Conservation (phyloP, 768 basidiomycete genomes). For the Rhizopogon salebrosus region DNA sequence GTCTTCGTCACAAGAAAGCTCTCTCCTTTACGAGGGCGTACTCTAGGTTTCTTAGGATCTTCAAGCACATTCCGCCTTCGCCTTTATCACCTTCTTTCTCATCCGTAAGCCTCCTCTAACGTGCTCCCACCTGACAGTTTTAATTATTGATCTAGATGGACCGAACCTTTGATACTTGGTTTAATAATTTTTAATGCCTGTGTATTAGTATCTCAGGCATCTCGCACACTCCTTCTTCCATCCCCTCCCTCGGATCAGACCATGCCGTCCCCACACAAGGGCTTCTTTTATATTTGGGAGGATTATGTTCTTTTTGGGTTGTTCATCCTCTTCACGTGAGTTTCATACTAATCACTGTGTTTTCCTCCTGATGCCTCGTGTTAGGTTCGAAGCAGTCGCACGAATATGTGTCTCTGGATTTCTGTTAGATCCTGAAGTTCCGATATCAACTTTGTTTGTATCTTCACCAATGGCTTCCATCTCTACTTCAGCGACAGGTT, state of each 20-base stretch:
- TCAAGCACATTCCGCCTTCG: slow-evolving; percentile 56
- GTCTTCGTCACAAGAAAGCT: slow-evolving; percentile 38
- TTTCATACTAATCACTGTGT: slow-evolving; percentile 6
- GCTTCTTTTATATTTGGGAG: slow-evolving; percentile 89
- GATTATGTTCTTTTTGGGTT: slow-evolving; percentile 81
- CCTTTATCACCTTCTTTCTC: slow-evolving; percentile 65
- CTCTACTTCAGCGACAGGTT: slow-evolving; percentile 21
- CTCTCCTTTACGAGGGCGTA: slow-evolving; percentile 66
- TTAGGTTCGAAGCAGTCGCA: slow-evolving; percentile 77
- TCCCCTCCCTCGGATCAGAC: slow-evolving; percentile 39
- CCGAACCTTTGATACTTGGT: slow-evolving; percentile 79
- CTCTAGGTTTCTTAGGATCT: slow-evolving; percentile 73
- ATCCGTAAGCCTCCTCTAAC: slow-evolving; percentile 48
- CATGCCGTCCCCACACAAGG: slow-evolving; percentile 41
- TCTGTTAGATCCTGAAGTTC: slow-evolving; percentile 76
- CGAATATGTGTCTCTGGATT: slow-evolving; percentile 89
- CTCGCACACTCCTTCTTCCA: slow-evolving; percentile 51
- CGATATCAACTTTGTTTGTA: slow-evolving; percentile 44
- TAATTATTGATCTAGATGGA: slow-evolving; percentile 50
- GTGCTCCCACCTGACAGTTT: background rate
- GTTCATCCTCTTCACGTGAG: slow-evolving; percentile 84
- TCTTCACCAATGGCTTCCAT: slow-evolving; percentile 25
- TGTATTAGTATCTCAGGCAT: slow-evolving; percentile 76
- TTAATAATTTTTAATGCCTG: slow-evolving; percentile 83
- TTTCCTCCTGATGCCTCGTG: slow-evolving; percentile 1